Base-by-base conservation (phyloP, 331 rosid species). In the Saraca asoca region DNA sequence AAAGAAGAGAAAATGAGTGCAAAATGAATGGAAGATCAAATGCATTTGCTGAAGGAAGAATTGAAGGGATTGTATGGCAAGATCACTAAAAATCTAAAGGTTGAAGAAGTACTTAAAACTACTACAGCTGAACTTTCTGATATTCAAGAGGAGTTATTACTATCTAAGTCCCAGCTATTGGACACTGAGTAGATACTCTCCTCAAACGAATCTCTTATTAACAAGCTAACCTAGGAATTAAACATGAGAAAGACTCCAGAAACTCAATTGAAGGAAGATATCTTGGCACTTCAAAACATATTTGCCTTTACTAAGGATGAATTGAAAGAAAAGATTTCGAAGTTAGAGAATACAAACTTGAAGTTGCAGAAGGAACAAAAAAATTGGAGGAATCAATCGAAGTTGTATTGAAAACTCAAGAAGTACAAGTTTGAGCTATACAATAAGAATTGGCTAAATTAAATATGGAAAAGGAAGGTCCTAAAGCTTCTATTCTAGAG, bases 291-390 rank as follows among this genome's bases (percentile, higher is more conserved):
- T 68, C 88, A 89, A 73, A 82, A 58, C 50, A 60, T 77, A 34
- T 63, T 78, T 65, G 49, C 73, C 29, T 74, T 86, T 5, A 72
- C 87, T 12, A 93, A 87, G 70, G 94, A 93, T 73, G 91, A 84
- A 63, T 78, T 93, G 62, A 81, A 75, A 48, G 86, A 70, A 56
- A 89, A 80, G 75, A 67, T 7, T 49, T 74, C 87, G 7, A 90
- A 92, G 69, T 58, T 85, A 82, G 95, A 90, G 81, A 81, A 74
- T 53, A 64, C 68, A 42, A 86, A 55, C 51, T 3, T 51, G 75
- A 93, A 82, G 80, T 73, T 87, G 74, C 83, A 73, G 78, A 90
- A 78, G 76, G 98, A 87, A 74, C 76, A 67, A 55, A n/a, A n/a
- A 82, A 80, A 6, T 46, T 73, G 24, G 85, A 64, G 78, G 96